A percentile compares a stretch with the other conserved stretches of the same genome.
These are phyloP conservation scores for Mycosphaerella sp. DNA, from an alignment of 2,329 filamentous ascomycete genomes.

Conservation along the genomic window DNA sequence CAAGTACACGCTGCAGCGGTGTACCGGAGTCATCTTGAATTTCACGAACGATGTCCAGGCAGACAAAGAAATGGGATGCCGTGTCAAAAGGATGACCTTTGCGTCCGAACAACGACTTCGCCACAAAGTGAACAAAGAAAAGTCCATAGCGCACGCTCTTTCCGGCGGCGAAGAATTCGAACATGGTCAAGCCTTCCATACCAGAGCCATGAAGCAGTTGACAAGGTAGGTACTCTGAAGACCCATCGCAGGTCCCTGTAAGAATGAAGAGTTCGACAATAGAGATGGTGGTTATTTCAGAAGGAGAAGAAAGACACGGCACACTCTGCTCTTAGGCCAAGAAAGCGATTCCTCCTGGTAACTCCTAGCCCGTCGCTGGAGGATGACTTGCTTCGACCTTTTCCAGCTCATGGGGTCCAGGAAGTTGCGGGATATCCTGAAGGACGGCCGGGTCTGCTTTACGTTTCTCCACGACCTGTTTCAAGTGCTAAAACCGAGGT, in stretches of 20 bases:
- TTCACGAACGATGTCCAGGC: not conserved
- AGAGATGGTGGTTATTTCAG: not conserved
- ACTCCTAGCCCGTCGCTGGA: not conserved
- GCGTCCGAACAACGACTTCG: not conserved
- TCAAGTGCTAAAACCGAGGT: constrained; percentile 17
- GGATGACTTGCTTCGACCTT: constrained; percentile 19
- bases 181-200: not conserved
- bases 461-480: constrained; percentile 34
- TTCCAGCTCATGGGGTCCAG: constrained; percentile 41
- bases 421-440: constrained; percentile 40
- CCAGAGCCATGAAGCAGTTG: not conserved
- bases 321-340: too few relatives aligned
- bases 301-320: not conserved
- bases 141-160: not conserved
- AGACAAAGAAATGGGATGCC: constrained; percentile 10
- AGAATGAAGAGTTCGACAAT: not conserved
- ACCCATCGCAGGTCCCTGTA: not conserved
- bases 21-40: not conserved
- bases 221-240: too few relatives aligned
- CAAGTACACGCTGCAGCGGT: not conserved
- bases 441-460: constrained; percentile 41
- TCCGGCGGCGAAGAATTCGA: not conserved
- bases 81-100: not conserved
- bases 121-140: constrained; percentile 6
- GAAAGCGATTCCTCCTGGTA: too few relatives aligned